phyloP scores from a whole-genome alignment of 2,329 filamentous ascomycete species.

The Fusarium poae region DNA sequence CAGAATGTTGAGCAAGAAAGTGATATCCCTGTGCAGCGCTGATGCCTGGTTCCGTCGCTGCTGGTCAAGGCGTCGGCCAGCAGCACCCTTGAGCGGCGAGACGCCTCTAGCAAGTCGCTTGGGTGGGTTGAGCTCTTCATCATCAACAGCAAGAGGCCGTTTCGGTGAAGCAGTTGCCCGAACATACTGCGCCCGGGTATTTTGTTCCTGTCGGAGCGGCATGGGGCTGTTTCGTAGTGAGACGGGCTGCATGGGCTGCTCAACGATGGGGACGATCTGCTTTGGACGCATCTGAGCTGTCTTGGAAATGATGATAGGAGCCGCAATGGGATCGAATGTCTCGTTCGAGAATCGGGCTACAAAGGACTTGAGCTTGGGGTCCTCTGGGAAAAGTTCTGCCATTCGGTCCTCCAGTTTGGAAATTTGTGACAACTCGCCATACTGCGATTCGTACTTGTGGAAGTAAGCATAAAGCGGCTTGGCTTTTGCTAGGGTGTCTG shows the following conservation, averaged over 20 bases:
- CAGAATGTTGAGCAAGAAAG: slow-evolving; percentile 77
- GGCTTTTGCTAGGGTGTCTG: slow-evolving; percentile 78
- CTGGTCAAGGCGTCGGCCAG: slow-evolving; percentile 86
- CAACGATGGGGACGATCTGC: slow-evolving; percentile 66
- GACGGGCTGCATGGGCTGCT: slow-evolving; percentile 56
- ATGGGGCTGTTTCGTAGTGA: slow-evolving; percentile 62
- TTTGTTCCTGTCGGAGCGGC: slow-evolving; percentile 54
- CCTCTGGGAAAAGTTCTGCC: slow-evolving; percentile 91
- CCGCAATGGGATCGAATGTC: slow-evolving; percentile 83
- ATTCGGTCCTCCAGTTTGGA: slow-evolving; percentile 92
- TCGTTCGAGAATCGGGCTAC: slow-evolving; percentile 77
- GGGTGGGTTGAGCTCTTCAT: slow-evolving; percentile 79
- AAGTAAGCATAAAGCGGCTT: slow-evolving; percentile 92
- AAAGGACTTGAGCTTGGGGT: slow-evolving; percentile 82
- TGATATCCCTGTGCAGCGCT: slow-evolving; percentile 78
- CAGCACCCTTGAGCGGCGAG: slow-evolving; percentile 91
- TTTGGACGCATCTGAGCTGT: slow-evolving; percentile 80
- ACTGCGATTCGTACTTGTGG: slow-evolving; percentile 94
- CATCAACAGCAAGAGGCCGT: slow-evolving; percentile 74
- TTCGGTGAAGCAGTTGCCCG: slow-evolving; percentile 68
- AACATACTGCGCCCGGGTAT: slow-evolving; percentile 64
- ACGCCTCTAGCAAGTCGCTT: slow-evolving; percentile 91
- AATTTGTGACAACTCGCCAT: slow-evolving; percentile 91
- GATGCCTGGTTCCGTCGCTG: slow-evolving; percentile 74
- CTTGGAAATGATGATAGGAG: slow-evolving; percentile 87